Evolutionary conservation across 129 eudicot genomes (phyloP).

Genomic region (Tagetes patula): DNA sequence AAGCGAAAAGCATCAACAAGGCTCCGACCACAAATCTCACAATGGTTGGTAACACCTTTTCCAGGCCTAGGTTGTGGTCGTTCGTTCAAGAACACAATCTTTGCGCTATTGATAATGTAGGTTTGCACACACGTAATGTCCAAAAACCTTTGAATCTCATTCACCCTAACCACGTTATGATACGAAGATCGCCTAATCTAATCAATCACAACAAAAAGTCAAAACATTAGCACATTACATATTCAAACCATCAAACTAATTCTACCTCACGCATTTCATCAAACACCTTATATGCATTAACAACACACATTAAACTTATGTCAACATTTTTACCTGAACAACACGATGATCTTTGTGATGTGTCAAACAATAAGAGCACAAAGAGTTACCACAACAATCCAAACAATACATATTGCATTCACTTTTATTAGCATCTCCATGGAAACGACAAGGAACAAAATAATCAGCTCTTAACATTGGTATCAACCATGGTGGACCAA

Average conservation of each 20-base stretch:
- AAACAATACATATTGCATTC: slow-evolving; percentile 59
- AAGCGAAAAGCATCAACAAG: slow-evolving; percentile 53
- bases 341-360: slow-evolving; percentile 55
- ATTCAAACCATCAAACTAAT: not conserved
- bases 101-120: slow-evolving; percentile 57
- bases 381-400: slow-evolving; percentile 51
- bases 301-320: not conserved
- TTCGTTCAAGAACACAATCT: slow-evolving; percentile 57
- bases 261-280: slow-evolving; percentile 22
- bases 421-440: slow-evolving; percentile 52
- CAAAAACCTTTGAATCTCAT: slow-evolving; percentile 50
- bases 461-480: slow-evolving; percentile 54
- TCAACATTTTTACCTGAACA: slow-evolving; percentile 42
- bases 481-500: slow-evolving; percentile 57
- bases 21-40: slow-evolving; percentile 54
- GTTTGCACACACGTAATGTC: slow-evolving; percentile 65
- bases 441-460: slow-evolving; percentile 46
- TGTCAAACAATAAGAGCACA: slow-evolving; percentile 57
- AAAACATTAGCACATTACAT: slow-evolving; percentile 20
- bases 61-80: slow-evolving; percentile 61
- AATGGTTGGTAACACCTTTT: slow-evolving; percentile 49
- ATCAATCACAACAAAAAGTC: not conserved
- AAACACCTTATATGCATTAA: slow-evolving; percentile 3
- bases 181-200: slow-evolving; percentile 55
- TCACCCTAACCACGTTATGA: slow-evolving; percentile 66